Base-by-base conservation (phyloP, 2,329 filamentous ascomycete genomes). In the Nemania bipapillata region DNA sequence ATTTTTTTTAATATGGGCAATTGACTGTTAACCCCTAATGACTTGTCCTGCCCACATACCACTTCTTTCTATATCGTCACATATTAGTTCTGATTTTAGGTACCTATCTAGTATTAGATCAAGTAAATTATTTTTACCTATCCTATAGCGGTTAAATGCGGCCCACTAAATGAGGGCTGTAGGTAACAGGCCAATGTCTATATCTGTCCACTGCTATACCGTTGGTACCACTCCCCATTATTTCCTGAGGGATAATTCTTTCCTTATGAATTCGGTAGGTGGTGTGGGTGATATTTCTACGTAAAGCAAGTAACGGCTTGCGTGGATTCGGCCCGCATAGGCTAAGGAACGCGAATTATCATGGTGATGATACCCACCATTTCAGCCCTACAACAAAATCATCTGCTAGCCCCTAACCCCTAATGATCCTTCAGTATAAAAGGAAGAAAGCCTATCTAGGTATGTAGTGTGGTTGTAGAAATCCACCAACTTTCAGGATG, bases 321-420 rank as follows among this genome's bases (percentile, higher is more conserved):
- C 68, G 54, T 62, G 62, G 68, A 70, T 60, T 64, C 68, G 65
- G 68, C 68, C 68, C 65, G 65, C 57, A 26, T 57, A 35, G 37
- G n/a, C 58, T 53, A 11, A 50, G 4, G 40, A 59, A 62, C 45
- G 26, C 32, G 24, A 26, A 40, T 55, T 47, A 45, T 63, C 22
- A 47, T 52, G 26, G 49, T 62, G 26, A 70, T 71, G 59, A 68
- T 72, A 73, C 72, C 71, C 74, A 75, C 74, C 74, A 71, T 69
- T 66, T 77, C 75, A 77, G 75, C 75, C 75, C 75, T 77, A 77
- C 63, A 69, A n/a, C 66, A 58, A 63, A 53, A 54, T 20, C 22
- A n/a, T 24, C 65, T 9, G 22, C 26, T n/a, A 40, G 32, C 20
- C 53, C 22, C 32, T 22, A 17, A 52, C 47, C 62, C 65, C 63